Evolutionary conservation across 495 filamentous ascomycete genomes (phyloP).

Genomic region (Immersiella caudata): DNA sequence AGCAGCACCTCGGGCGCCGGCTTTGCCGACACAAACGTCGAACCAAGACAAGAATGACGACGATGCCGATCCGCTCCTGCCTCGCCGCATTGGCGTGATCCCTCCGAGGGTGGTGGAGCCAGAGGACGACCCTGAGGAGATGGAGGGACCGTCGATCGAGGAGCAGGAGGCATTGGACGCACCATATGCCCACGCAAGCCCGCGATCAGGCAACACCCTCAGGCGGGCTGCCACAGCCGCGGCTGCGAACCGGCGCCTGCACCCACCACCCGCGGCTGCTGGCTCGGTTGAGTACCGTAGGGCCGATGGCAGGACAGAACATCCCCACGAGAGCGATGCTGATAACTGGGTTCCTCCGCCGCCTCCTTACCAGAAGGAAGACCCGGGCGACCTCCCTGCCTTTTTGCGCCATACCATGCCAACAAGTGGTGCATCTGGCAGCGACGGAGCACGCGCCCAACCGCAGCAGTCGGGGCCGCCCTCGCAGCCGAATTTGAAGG

Average conservation of each 20-base stretch:
- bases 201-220: slow-evolving; percentile 74
- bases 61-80: slow-evolving; percentile 47
- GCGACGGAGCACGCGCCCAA: background rate
- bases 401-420: slow-evolving; percentile 49
- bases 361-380: slow-evolving; percentile 78
- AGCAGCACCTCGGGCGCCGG: slow-evolving; percentile 27
- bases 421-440: slow-evolving; percentile 28
- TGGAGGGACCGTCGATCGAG: slow-evolving; percentile 45
- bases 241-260: slow-evolving; percentile 65
- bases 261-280: slow-evolving; percentile 49
- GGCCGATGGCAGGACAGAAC: slow-evolving; percentile 66
- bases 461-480: background rate
- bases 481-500: background rate
- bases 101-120: slow-evolving; percentile 23
- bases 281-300: slow-evolving; percentile 53
- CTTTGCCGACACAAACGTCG: slow-evolving; percentile 30
- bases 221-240: slow-evolving; percentile 79
- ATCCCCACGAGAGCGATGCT: slow-evolving; percentile 86
- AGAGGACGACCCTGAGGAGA: slow-evolving; percentile 31
- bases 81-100: slow-evolving; percentile 40
- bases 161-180: slow-evolving; percentile 63
- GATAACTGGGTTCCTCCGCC: slow-evolving; percentile 94
- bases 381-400: slow-evolving; percentile 57
- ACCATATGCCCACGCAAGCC: slow-evolving; percentile 78
- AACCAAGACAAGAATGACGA: slow-evolving; percentile 31